Conservation (phyloP, 441 rosid species). For the Kokia cookei region DNA sequence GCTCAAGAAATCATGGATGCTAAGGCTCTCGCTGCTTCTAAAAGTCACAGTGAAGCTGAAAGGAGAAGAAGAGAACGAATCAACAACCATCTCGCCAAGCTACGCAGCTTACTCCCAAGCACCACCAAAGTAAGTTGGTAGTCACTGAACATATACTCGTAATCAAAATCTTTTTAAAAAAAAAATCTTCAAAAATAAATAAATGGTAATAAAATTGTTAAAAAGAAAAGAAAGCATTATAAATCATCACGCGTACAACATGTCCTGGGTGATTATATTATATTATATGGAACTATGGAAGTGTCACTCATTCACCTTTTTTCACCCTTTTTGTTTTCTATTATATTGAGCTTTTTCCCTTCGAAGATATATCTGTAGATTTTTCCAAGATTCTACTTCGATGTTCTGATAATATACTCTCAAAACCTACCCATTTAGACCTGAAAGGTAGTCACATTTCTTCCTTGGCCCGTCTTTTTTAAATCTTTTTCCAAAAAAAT, state of each 20-base stretch:
- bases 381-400: constrained; percentile 27
- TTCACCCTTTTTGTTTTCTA: constrained; percentile 5
- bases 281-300: not conserved
- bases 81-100: constrained; percentile 90
- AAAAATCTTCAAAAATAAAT: not conserved
- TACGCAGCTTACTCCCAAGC: constrained; percentile 91
- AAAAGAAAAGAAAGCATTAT: constrained; percentile 8
- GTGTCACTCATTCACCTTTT: constrained; percentile 8
- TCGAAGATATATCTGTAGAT: constrained; percentile 17
- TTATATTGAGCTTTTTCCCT: not conserved
- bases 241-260: constrained; percentile 16
- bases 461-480: constrained; percentile 13
- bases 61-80: constrained; percentile 91
- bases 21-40: constrained; percentile 94
- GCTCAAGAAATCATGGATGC: constrained; percentile 98
- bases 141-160: not conserved
- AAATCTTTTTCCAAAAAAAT: constrained; percentile 8
- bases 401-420: constrained; percentile 8
- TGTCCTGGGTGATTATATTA: constrained; percentile 9
- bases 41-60: constrained; percentile 96
- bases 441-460: constrained; percentile 30
- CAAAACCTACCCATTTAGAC: constrained; percentile 28
- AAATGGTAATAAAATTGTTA: not conserved
- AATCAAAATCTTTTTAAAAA: not conserved
- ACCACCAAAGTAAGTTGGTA: constrained; percentile 81